A percentile compares a stretch with the other conserved stretches of the same genome.
Conservation (phyloP, 2,329 filamentous ascomycete genomes). For the Cordyceps farinosa region DNA sequence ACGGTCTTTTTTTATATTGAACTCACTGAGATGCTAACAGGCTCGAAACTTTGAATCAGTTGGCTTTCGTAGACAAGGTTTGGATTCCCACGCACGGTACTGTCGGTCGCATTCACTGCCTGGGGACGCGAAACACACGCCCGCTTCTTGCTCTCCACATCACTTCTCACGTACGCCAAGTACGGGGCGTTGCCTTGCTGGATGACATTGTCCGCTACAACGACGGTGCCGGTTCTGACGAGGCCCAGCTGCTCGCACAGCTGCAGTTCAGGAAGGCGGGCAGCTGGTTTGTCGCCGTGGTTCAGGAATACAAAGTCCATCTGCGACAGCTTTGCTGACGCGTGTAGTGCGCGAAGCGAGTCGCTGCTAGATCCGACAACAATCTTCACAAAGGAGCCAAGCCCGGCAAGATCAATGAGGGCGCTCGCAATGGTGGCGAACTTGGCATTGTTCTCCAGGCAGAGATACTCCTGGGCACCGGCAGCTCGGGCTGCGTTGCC, state of each 20-base stretch:
- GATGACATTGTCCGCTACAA: conserved; percentile 69
- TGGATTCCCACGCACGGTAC: conserved; percentile 52
- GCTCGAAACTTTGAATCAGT: conserved; percentile 63
- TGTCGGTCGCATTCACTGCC: conserved; percentile 23
- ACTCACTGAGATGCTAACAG: conserved; percentile 62
- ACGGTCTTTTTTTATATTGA: background rate
- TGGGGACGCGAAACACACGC: conserved; percentile 34
- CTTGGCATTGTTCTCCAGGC: conserved; percentile 69
- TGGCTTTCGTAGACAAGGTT: conserved; percentile 63
- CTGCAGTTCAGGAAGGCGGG: conserved; percentile 71
- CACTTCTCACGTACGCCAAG: conserved; percentile 65
- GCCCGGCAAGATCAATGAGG: conserved; percentile 69
- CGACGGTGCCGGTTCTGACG: conserved; percentile 57
- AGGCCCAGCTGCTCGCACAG: conserved; percentile 69
- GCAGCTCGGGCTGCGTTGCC: conserved; percentile 60
- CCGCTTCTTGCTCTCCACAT: conserved; percentile 55
- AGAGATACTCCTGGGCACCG: conserved; percentile 65
- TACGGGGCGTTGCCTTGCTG: conserved; percentile 69
- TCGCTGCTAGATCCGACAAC: conserved; percentile 65
- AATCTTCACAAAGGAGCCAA: conserved; percentile 67
- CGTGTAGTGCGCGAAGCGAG: conserved; percentile 59
- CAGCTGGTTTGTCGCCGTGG: conserved; percentile 69
- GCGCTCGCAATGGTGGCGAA: conserved; percentile 67
- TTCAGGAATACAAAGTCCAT: conserved; percentile 77
- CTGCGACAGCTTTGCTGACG: conserved; percentile 48